phyloP scores from a whole-genome alignment of 1,284 basidiomycete genomes.

The Cerioporus squamosus region DNA sequence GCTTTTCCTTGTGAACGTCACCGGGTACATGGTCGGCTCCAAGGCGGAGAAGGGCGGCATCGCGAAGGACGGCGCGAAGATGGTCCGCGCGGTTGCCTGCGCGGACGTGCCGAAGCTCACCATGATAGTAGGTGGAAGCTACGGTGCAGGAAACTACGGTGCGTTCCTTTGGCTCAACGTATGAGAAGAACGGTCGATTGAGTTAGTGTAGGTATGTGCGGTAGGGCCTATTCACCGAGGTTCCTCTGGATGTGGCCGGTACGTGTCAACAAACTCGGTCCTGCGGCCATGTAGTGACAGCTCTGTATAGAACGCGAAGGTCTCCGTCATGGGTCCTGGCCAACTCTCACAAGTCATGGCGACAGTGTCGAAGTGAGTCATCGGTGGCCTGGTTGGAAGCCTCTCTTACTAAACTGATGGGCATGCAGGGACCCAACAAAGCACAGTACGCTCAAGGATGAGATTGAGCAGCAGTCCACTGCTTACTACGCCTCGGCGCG shows the following conservation, averaged over 20 bases:
- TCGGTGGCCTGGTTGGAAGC: too few relatives aligned
- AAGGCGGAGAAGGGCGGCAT: slow-evolving; percentile 95
- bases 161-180: slow-evolving; percentile 21
- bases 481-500: slow-evolving; percentile 88
- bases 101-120: slow-evolving; percentile 95
- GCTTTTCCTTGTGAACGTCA: slow-evolving; percentile 94
- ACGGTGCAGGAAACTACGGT: slow-evolving; percentile 96
- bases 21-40: slow-evolving; percentile 94
- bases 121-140: slow-evolving; percentile 93
- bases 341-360: slow-evolving; percentile 94
- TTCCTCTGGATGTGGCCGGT: slow-evolving; percentile 99
- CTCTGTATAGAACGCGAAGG: slow-evolving; percentile 77
- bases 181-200: too few relatives aligned
- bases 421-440: slow-evolving; percentile 72
- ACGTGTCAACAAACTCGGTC: slow-evolving; percentile 35
- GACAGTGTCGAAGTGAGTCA: slow-evolving; percentile 76
- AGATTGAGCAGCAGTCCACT: slow-evolving; percentile 88
- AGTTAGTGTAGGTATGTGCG: slow-evolving; percentile 73
- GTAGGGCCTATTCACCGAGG: slow-evolving; percentile 89
- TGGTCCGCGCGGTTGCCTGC: slow-evolving; percentile 96
- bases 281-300: slow-evolving; percentile 7
- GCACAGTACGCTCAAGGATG: slow-evolving; percentile 72
- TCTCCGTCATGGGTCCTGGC: slow-evolving; percentile 96
- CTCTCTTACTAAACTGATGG: not conserved
- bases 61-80: slow-evolving; percentile 97